Evolutionary conservation across 805 yeast species (phyloP).

Genomic region (Wickerhamomyces canadensis): DNA sequence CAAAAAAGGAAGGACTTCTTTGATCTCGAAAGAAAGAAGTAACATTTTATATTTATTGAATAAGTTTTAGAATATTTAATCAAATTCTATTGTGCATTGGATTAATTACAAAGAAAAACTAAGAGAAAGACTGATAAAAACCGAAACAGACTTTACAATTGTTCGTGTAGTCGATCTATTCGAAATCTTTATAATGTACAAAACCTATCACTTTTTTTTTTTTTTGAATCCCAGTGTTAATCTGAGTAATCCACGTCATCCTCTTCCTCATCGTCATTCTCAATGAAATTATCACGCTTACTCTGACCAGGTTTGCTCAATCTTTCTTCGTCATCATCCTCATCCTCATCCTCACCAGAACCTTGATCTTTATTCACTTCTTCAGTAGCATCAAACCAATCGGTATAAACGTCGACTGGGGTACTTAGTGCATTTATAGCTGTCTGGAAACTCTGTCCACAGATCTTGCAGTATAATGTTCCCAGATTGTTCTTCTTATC

Average conservation of each 20-base stretch:
- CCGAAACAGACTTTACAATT: too few species aligned
- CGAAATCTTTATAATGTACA: too few species aligned
- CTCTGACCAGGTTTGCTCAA: conserved; percentile 3
- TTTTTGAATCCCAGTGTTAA: conserved; percentile 1
- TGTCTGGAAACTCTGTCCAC: conserved; percentile 91
- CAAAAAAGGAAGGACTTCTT: neutral
- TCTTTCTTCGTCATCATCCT: conserved; percentile 28
- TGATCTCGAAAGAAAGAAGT: too few species aligned
- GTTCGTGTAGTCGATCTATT: too few species aligned
- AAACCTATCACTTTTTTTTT: too few species aligned
- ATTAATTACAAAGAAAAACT: neutral
- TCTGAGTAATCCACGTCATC: conserved; percentile 24
- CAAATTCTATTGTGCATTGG: conserved; percentile 12
- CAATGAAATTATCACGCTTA: conserved; percentile 16
- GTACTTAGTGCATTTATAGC: conserved; percentile 72
- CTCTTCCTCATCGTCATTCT: conserved; percentile 6
- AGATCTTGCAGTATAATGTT: conserved; percentile 79
- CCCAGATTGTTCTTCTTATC: conserved; percentile 88
- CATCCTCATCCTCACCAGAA: conserved; percentile 25
- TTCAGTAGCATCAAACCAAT: conserved; percentile 96
- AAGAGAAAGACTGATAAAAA: neutral
- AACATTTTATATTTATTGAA: conserved; percentile 7
- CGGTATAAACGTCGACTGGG: conserved; percentile 92
- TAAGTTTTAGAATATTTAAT: conserved; percentile 8
- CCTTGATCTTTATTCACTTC: conserved; percentile 41